Evolutionary conservation across 1,284 basidiomycete genomes (phyloP), one percentile per base, ranked within the genome.

Genomic region (Ustilago curta): DNA sequence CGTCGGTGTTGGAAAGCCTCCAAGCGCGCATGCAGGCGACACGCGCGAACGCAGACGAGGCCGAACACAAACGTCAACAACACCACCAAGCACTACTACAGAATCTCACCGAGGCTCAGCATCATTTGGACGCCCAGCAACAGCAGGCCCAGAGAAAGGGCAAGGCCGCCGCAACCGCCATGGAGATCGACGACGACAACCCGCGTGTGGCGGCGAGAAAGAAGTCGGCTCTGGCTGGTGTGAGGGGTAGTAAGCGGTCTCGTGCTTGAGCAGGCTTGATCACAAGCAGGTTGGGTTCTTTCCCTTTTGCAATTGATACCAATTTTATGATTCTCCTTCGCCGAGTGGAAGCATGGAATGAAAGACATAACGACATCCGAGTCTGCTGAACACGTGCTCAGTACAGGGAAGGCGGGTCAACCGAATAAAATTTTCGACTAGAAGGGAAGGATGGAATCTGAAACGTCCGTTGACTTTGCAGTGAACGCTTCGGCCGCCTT

Each of bases 401-500:
- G 12, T 4, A 48, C 47, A 29, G 11, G 11, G 16, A 47, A 23
- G 45, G 35, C 12, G 35, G 6, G 35, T 27, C 27, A 7, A 7
- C 27, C 27, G n/a, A 21, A 44, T 8, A 42, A 19, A 3, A 1
- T 42, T 1, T 42, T 23, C 21, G 42, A 52, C 60, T 29, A 74
- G 32, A 70, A 74, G 8, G 71, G 71, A 37, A 74, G 56, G 29
- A 74, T 64, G 8, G 66, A 70, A 12, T 74, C 66, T 5, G 66
- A 65, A 4, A 48, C 45, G 23, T 62, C 70, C n/a, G 64, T 31
- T 2, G 64, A 49, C 42, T 69, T 70, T 16, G 62, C 71, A 2
- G 66, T 65, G 43, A 74, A 74, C 1, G 72, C 72, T 27, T 67
- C 52, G 9, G 59, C 59, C 18, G 68, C 72, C 16, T 64, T 75